Base-by-base conservation (phyloP, 495 filamentous ascomycete species). In the Evernia prunastri region DNA sequence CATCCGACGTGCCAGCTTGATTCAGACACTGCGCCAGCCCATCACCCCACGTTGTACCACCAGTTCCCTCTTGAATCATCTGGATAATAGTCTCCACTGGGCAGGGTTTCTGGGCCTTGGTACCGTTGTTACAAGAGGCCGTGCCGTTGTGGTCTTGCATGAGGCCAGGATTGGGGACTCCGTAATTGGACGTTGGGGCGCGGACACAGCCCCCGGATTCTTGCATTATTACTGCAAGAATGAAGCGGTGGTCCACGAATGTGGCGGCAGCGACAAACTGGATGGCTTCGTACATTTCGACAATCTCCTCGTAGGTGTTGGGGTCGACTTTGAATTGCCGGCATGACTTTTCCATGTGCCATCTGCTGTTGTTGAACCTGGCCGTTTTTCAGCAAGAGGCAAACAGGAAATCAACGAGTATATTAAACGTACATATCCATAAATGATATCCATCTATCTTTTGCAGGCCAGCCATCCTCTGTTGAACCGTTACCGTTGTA, bases 201-300 rank as follows among this genome's bases (percentile, higher is more conserved):
- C 81, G 78, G 35, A 81, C 82, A 70, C 83, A 86, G 64, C 84
- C 84, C 63, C 78, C 79, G 72, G 75, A 79, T 67, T 86, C 83
- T 71, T 86, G 84, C 75, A 86, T 80, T 42, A 86, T 68, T 60
- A 83, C 73, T 3, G 80, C 78, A 63, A 87, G 70, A 65, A 87
- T 81, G 71, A 82, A 85, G 56, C 84, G 83, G 29, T 82, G 74
- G 63, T 84, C 79, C 27, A 85, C 69, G 20, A 74, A 72, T 27
- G 78, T 73, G 8, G 67, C 66, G 4, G 37, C 31, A 17, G 81
- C 71, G 17, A 82, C 73, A 18, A 65, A 57, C 35, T 74, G 29
- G 62, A 83, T 83, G 40, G 71, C 72, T 47, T 65, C 64, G 43
- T 74, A 71, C 42, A 85, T 73, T 37, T 72, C 40, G 18, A 59